A percentile compares a stretch with the other conserved stretches of the same genome.
Evolutionary conservation across 345 rosid species (phyloP).

Genomic region (Garcia nutans): DNA sequence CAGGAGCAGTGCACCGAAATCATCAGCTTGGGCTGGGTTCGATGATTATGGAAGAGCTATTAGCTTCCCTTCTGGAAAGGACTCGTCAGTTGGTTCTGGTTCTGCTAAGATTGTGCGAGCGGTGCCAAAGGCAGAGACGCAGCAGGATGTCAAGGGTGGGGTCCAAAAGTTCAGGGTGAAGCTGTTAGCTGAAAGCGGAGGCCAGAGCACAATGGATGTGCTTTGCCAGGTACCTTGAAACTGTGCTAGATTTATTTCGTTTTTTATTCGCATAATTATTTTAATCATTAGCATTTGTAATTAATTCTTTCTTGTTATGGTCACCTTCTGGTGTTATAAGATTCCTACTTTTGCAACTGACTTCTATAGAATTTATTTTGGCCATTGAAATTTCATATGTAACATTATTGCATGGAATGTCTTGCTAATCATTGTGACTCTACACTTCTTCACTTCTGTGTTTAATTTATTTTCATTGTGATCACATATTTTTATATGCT

Average conservation of each 20-base stretch:
- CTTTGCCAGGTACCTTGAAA: conserved; percentile 73
- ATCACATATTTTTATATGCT: no score
- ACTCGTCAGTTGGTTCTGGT: conserved; percentile 35
- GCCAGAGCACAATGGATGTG: conserved; percentile 84
- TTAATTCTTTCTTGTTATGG: not conserved
- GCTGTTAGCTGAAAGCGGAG: conserved; percentile 76
- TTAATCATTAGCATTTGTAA: not conserved
- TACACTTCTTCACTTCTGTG: no score
- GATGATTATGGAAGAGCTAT: conserved; percentile 95
- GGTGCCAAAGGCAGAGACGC: conserved; percentile 78
- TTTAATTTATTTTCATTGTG: no score
- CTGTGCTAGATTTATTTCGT: not conserved
- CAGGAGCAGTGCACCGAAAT: conserved; percentile 83
- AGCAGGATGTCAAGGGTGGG: conserved; percentile 76
- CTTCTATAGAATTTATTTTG: no score
- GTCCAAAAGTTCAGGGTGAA: conserved; percentile 96
- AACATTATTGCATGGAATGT: no score
- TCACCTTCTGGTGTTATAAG: not conserved
- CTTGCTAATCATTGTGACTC: no score
- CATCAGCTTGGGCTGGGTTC: conserved; percentile 65
- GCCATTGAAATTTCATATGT: no score
- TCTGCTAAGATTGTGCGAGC: conserved; percentile 85
- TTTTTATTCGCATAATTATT: not conserved
- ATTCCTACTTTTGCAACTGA: not conserved
- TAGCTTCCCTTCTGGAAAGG: conserved; percentile 57